A percentile compares a stretch with the other conserved stretches of the same genome.
Conservation (phyloP, 805 yeast genomes). For the Ascoidea asiatica region DNA sequence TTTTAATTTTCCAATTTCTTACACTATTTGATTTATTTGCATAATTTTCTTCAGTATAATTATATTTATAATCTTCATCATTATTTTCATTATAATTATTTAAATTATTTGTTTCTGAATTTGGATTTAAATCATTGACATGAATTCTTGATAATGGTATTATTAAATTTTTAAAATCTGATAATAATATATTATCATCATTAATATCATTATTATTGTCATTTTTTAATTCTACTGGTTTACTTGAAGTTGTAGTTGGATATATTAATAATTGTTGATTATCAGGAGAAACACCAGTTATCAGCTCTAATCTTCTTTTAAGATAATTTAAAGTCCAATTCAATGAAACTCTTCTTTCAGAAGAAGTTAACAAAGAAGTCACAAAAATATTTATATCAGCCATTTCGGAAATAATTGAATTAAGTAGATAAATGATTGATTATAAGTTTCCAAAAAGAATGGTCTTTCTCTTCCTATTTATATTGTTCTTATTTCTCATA, state of each 20-base stretch:
- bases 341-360: constrained; percentile 54
- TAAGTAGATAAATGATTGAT: too few species aligned
- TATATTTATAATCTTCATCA: constrained; percentile 24
- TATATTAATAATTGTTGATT: constrained; percentile 39
- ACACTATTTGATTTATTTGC: constrained; percentile 48
- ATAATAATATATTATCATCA: constrained; percentile 13
- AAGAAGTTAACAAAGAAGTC: constrained; percentile 52
- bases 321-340: constrained; percentile 46
- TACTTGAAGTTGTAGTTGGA: constrained; percentile 19
- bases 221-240: constrained; percentile 16
- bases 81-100: constrained; percentile 16
- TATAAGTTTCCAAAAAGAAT: too few species aligned
- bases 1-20: constrained; percentile 59
- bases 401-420: constrained; percentile 2
- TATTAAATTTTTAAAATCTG: constrained; percentile 16
- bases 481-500: too few species aligned
- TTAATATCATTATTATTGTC: constrained; percentile 6
- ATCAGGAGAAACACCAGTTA: constrained; percentile 61
- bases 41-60: constrained; percentile 49
- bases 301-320: constrained; percentile 41
- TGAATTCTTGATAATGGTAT: constrained; percentile 38
- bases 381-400: constrained; percentile 38
- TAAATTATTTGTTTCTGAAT: constrained; percentile 33
- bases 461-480: too few species aligned
- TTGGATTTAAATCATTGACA: constrained; percentile 41